Conservation (phyloP, 305 asterid genomes). For the Fraxinus greggii region DNA sequence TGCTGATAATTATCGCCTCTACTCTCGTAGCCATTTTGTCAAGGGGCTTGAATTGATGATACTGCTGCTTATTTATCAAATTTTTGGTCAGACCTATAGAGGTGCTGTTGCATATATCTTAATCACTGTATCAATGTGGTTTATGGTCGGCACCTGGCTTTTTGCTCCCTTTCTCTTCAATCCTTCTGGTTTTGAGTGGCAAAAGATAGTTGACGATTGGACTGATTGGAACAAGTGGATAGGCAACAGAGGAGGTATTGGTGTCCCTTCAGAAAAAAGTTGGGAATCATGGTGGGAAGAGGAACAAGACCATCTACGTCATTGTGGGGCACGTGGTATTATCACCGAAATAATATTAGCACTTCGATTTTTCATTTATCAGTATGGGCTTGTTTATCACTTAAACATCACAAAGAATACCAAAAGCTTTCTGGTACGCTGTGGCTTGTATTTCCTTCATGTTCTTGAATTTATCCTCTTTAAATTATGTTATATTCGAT, state of each 20-base stretch:
- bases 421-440: constrained; percentile 64
- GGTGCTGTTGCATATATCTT: constrained; percentile 72
- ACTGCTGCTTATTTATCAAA: constrained; percentile 71
- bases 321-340: constrained; percentile 75
- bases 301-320: constrained; percentile 91
- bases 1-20: constrained; percentile 82
- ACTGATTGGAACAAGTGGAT: constrained; percentile 97
- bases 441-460: constrained; percentile 10
- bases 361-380: constrained; percentile 76
- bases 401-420: constrained; percentile 50
- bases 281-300: constrained; percentile 99
- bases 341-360: constrained; percentile 67
- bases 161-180: constrained; percentile 92
- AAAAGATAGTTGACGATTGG: constrained; percentile 93
- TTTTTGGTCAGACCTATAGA: constrained; percentile 68
- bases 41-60: constrained; percentile 88
- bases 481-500: no score
- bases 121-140: constrained; percentile 85
- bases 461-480: constrained; percentile 6
- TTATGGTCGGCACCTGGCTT: constrained; percentile 95
- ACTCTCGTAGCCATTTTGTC: constrained; percentile 91
- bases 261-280: constrained; percentile 88
- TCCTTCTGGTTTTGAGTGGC: constrained; percentile 98
- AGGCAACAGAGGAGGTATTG: constrained; percentile 86
- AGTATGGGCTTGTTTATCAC: constrained; percentile 88